Evolutionary conservation across 2,329 filamentous ascomycete species (phyloP).

Genomic region (Sporothrix globosa): DNA sequence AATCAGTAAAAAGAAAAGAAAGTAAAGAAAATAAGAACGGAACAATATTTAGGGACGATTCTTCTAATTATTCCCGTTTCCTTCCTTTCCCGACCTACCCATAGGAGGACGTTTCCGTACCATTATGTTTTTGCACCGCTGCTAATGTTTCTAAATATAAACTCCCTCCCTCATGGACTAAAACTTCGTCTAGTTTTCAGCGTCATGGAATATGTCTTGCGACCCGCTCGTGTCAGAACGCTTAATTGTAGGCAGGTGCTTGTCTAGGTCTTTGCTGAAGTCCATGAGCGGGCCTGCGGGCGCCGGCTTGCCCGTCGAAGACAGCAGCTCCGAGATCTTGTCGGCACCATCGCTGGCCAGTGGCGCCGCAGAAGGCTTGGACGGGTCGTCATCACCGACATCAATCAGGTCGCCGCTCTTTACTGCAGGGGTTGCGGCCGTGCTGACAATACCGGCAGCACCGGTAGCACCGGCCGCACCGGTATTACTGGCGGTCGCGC

Average conservation of each 20-base stretch:
- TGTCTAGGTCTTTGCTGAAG: slow-evolving; percentile 59
- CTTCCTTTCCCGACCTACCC: neutral
- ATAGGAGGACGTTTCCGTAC: neutral
- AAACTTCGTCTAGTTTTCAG: neutral
- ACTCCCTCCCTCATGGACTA: neutral
- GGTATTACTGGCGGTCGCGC: neutral
- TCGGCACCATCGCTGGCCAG: slow-evolving; percentile 43
- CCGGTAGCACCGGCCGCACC: slow-evolving; percentile 34
- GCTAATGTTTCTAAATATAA: slow-evolving; percentile 17
- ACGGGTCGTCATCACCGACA: slow-evolving; percentile 53
- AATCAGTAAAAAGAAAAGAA: neutral
- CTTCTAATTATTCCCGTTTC: neutral
- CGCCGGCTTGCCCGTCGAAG: slow-evolving; percentile 52
- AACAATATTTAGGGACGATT: neutral
- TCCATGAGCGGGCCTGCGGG: slow-evolving; percentile 57
- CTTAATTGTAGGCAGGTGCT: slow-evolving; percentile 49
- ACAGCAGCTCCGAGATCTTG: slow-evolving; percentile 43
- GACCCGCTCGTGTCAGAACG: slow-evolving; percentile 45
- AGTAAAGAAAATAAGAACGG: neutral
- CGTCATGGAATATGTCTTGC: slow-evolving; percentile 42
- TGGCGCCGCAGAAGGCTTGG: slow-evolving; percentile 30
- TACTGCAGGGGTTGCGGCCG: slow-evolving; percentile 30
- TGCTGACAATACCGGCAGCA: slow-evolving; percentile 35
- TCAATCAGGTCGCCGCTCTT: slow-evolving; percentile 57
- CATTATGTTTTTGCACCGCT: slow-evolving; percentile 24